These are phyloP conservation scores for Mycena haematopus DNA, from an alignment of 768 basidiomycete genomes.

Conservation along the genomic window DNA sequence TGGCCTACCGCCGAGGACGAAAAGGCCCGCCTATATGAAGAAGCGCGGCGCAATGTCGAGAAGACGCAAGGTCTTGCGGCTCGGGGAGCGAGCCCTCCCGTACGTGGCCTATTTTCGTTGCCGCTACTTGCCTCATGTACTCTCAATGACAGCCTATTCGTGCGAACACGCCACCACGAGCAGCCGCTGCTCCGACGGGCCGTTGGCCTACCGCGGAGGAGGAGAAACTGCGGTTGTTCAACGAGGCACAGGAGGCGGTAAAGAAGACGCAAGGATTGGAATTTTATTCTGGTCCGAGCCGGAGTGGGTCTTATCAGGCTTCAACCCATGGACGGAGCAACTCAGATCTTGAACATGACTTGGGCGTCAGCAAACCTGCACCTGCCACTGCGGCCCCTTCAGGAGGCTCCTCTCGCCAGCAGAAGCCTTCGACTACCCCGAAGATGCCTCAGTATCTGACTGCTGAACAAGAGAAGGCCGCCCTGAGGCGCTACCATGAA, in stretches of 20 bases:
- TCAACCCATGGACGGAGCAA: slow-evolving; percentile 36
- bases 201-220: slow-evolving; percentile 76
- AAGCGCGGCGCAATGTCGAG: slow-evolving; percentile 66
- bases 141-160: slow-evolving; percentile 29
- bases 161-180: slow-evolving; percentile 25
- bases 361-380: slow-evolving; percentile 32
- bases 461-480: slow-evolving; percentile 80
- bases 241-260: slow-evolving; percentile 72
- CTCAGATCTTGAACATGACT: slow-evolving; percentile 32
- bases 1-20: slow-evolving; percentile 72
- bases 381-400: slow-evolving; percentile 27
- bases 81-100: slow-evolving; percentile 38
- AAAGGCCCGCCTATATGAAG: slow-evolving; percentile 68
- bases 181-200: slow-evolving; percentile 28
- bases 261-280: slow-evolving; percentile 56
- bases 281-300: slow-evolving; percentile 33
- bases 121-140: slow-evolving; percentile 8
- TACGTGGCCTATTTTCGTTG: slow-evolving; percentile 30
- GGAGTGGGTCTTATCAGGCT: slow-evolving; percentile 27
- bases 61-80: slow-evolving; percentile 54
- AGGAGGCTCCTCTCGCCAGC: slow-evolving; percentile 4
- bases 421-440: slow-evolving; percentile 26
- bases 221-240: slow-evolving; percentile 76
- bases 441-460: slow-evolving; percentile 57
- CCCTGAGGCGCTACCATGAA: slow-evolving; percentile 68